Evolutionary conservation across 2,329 filamentous ascomycete species (phyloP), one percentile per base, ranked within the genome.

Genomic region (Emmonsia crescens): DNA sequence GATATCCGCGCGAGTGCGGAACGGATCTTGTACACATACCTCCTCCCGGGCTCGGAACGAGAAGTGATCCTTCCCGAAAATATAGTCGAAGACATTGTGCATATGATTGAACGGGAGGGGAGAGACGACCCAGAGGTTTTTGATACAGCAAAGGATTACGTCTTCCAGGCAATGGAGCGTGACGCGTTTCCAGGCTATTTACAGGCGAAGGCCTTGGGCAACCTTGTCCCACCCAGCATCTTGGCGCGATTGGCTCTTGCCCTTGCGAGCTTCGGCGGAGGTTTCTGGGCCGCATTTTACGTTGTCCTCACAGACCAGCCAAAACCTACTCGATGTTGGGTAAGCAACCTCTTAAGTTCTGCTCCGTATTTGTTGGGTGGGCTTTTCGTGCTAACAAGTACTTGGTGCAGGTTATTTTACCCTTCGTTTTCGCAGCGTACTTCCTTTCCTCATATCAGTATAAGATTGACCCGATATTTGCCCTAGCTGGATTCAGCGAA

Each of bases 121-220:
- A 86, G 94, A 68, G 94, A 97, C 70, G 94, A 99, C 72, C 94
- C 94, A 0, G 94, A 99, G 74, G 89, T 99, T 14, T 99, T 99
- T 70, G 94, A 97, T 73, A 86, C 90, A 24, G 94, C 94, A 60
- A 99, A 99, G 79, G 94, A 99, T 78, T 99, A 97, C 73, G 94
- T 97, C 65, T 99, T 97, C 75, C 95, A 99, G 77, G 95, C 95
- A 40, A 99, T 99, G 94, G 95, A 99, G 77, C 85, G 95, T 61
- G 94, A 99, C 77, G 94, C 95, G n/a, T 99, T 96, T 73, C 94
- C 95, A 0, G 93, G 93, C 0, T 99, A 99, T 76, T 81, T 99
- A 63, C 85, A 93, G 71, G 90, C 91, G 77, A 97, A 97, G 78
- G 94, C 94, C 2, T 81, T 99, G 29, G 95, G 95, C 63, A 99